Base-by-base conservation (phyloP, 352 stramenopile species). In the Pythium biforme region DNA sequence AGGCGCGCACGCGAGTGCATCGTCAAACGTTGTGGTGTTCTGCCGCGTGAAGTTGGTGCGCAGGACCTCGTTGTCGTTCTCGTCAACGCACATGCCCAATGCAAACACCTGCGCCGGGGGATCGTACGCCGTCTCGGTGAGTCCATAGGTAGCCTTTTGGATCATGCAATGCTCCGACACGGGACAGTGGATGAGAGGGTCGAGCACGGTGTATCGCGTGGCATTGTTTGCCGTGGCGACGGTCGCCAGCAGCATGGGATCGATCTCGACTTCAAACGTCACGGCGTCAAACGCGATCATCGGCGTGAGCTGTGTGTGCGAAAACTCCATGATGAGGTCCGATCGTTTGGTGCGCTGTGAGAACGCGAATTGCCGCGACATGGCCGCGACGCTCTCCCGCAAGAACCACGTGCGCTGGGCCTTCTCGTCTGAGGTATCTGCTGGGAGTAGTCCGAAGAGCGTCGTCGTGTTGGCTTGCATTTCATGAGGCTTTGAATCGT, bases 211-310 rank as follows among this genome's bases (percentile, higher is more conserved):
- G 31, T 34, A 53, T 12, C 62, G 34, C 19, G 60, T 66, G 4
- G 27, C 39, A 11, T 43, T 54, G 39, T 40, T 23, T 6, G 12
- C n/a, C 8, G 48, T 40, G 1, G 3, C 14, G 12, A 25, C 37
- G 1, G 47, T 56, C 4, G 55, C 40, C 10, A 69, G 25, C 48
- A 64, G 40, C 7, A 0, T 63, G 0, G 61, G 46, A 40, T 68
- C 61, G 20, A 63, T 23, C 5, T 52, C 61, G 15, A 59, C 26
- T 10, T 68, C 47, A 20, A 68, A 37, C 40, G 61, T 68, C 14
- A 68, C 27, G 4, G 55, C 46, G n/a, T 69, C 62, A 37, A 69
- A 69, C 17, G 15, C 20, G 48, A 69, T 59, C 27, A 26, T 34
- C 17, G 48, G 55, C 4, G 62, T 45, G 15, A 69, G 54, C 1